These are phyloP conservation scores for Saturnispora hagleri DNA, from an alignment of 805 yeast genomes.

Conservation along the genomic window DNA sequence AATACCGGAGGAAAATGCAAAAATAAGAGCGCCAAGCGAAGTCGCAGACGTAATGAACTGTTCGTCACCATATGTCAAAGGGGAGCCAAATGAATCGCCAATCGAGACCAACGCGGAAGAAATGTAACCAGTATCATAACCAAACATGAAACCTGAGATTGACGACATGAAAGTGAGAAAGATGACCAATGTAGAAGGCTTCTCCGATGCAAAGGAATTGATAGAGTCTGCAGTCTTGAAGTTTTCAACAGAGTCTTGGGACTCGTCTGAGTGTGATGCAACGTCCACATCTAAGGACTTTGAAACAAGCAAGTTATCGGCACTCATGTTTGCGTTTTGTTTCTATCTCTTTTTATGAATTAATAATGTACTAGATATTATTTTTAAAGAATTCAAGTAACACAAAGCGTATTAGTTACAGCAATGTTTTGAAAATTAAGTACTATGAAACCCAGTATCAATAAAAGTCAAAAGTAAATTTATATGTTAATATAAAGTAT, in stretches of 20 bases:
- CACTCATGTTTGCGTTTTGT: neutral
- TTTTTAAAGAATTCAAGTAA: neutral
- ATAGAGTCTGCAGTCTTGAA: constrained; percentile 6
- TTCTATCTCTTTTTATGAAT: neutral
- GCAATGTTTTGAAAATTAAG: neutral
- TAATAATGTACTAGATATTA: neutral
- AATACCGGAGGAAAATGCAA: constrained; percentile 71
- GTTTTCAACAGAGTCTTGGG: constrained; percentile 1
- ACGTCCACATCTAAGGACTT: neutral
- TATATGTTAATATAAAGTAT: too few relatives aligned
- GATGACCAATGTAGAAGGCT: constrained; percentile 56
- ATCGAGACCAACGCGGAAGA: constrained; percentile 87
- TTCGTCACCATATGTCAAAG: constrained; percentile 66
- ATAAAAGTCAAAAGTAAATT: neutral
- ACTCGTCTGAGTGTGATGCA: constrained; percentile 4
- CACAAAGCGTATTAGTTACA: neutral
- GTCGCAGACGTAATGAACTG: constrained; percentile 92
- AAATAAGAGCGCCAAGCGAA: constrained; percentile 82
- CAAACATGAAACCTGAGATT: constrained; percentile 93
- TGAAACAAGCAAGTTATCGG: neutral
- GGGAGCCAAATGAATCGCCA: constrained; percentile 60
- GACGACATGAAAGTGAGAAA: constrained; percentile 69
- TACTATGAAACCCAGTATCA: neutral
- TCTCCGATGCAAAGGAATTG: constrained; percentile 35
- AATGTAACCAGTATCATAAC: constrained; percentile 95